Evolutionary conservation across 345 rosid species (phyloP).

Genomic region (Bretschneidera sinensis): DNA sequence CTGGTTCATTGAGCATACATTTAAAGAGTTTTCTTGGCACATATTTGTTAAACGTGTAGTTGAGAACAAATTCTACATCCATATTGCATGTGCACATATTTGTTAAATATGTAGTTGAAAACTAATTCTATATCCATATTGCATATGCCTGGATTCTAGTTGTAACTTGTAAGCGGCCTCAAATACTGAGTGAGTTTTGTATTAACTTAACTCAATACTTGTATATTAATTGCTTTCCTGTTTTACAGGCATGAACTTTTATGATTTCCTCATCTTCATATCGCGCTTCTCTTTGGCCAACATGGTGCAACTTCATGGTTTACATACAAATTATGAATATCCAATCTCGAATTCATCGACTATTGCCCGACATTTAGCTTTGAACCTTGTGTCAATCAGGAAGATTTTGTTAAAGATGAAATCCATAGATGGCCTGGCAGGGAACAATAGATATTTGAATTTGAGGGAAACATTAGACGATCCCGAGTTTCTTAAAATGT

Average conservation of each 20-base stretch:
- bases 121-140: too few species aligned
- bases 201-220: too few species aligned
- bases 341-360: constrained; percentile 26
- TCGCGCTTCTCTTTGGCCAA: constrained; percentile 54
- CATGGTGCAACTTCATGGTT: constrained; percentile 32
- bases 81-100: too few species aligned
- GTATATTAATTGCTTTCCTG: constrained; percentile 6
- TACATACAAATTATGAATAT: constrained; percentile 20
- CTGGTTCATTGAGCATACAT: too few species aligned
- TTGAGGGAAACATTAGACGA: constrained; percentile 35
- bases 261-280: constrained; percentile 63
- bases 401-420: constrained; percentile 47
- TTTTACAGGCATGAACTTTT: constrained; percentile 77
- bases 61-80: not conserved
- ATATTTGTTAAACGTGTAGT: too few species aligned
- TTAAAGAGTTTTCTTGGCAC: too few species aligned
- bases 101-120: too few species aligned
- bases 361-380: constrained; percentile 31
- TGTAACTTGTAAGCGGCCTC: not conserved
- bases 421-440: constrained; percentile 32
- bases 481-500: constrained; percentile 48
- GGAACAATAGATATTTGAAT: constrained; percentile 33
- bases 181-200: not conserved
- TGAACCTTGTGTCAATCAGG: constrained; percentile 47
- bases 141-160: not conserved